A percentile compares a stretch with the other conserved stretches of the same genome.
These are phyloP conservation scores for Eucalyptus pauciflora DNA, from an alignment of 345 rosid species.

Conservation along the genomic window DNA sequence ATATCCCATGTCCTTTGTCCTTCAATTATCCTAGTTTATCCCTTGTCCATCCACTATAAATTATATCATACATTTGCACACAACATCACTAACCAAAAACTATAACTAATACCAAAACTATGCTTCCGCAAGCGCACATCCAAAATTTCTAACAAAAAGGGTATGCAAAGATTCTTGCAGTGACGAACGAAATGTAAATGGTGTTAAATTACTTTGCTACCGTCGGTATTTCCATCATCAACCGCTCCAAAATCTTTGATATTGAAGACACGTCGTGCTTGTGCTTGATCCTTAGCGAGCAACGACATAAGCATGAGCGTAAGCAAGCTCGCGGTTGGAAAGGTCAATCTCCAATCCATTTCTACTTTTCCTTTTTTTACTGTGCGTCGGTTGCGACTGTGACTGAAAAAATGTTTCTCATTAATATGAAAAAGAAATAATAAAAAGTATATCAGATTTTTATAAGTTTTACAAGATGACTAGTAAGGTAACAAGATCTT, in stretches of 20 bases:
- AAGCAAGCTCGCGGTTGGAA: background rate
- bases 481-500: too few species aligned
- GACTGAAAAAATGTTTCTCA: background rate
- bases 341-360: background rate
- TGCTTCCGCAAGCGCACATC: too few species aligned
- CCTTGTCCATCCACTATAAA: too few species aligned
- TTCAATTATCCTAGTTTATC: too few species aligned
- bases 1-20: too few species aligned
- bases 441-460: background rate
- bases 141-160: background rate
- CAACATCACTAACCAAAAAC: too few species aligned
- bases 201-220: background rate
- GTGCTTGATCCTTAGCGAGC: background rate
- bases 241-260: constrained; percentile 1
- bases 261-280: background rate
- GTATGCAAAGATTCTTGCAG: background rate
- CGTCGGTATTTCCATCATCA: constrained; percentile 1
- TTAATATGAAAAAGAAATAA: background rate
- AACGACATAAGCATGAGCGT: background rate
- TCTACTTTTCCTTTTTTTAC: background rate
- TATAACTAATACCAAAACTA: too few species aligned
- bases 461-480: background rate
- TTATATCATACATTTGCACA: too few species aligned
- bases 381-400: background rate
- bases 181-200: background rate